phyloP scores from a whole-genome alignment of 2,329 filamentous ascomycete genomes.

The Trichophyton simii region DNA sequence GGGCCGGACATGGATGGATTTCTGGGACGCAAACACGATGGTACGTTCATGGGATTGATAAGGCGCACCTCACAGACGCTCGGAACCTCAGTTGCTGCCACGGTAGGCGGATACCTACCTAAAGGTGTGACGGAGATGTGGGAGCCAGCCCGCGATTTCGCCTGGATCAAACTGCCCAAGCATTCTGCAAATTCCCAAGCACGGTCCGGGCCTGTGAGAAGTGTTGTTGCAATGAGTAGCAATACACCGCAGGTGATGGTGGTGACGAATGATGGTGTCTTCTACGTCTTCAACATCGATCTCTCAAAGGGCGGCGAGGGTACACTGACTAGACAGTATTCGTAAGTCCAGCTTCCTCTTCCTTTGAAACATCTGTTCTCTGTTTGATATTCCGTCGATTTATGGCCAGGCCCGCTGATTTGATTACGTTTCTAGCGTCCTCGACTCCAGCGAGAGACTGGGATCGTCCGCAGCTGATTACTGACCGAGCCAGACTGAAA shows the following conservation, averaged over 20 bases:
- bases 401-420: background rate
- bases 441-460: slow-evolving; percentile 34
- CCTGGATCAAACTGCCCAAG: slow-evolving; percentile 86
- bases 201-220: slow-evolving; percentile 50
- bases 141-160: slow-evolving; percentile 90
- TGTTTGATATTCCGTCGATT: background rate
- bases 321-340: slow-evolving; percentile 79
- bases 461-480: slow-evolving; percentile 16
- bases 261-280: slow-evolving; percentile 87
- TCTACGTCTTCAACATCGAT: slow-evolving; percentile 91
- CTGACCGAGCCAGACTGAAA: background rate
- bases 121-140: slow-evolving; percentile 94
- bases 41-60: slow-evolving; percentile 78
- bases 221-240: slow-evolving; percentile 94
- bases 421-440: slow-evolving; percentile 21
- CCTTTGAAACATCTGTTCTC: background rate
- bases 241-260: slow-evolving; percentile 96
- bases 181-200: slow-evolving; percentile 25
- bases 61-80: slow-evolving; percentile 92
- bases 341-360: slow-evolving; percentile 47
- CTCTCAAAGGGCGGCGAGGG: slow-evolving; percentile 91
- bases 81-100: slow-evolving; percentile 73
- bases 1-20: slow-evolving; percentile 19
- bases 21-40: slow-evolving; percentile 42
- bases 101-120: slow-evolving; percentile 82